Evolutionary conservation across 202 grass and related monocot genomes (phyloP).

Genomic region (Tripidium arundinaceum): DNA sequence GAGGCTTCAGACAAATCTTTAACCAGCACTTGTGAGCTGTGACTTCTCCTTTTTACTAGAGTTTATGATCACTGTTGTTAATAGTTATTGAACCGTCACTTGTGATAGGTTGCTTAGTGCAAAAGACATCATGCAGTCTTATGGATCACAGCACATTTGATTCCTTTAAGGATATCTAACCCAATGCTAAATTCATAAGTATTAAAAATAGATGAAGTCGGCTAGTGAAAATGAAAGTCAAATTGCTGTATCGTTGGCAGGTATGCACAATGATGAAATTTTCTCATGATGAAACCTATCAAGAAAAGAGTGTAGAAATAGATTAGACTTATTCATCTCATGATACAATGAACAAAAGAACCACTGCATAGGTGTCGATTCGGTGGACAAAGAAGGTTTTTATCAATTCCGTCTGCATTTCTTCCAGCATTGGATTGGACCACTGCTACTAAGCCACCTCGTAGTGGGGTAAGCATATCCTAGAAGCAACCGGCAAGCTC

Average conservation of each 20-base stretch:
- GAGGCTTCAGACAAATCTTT: not conserved
- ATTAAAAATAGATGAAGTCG: not conserved
- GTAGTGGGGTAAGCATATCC: conserved; percentile 27
- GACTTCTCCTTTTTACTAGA: not conserved
- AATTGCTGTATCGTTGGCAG: not conserved
- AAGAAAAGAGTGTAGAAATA: not conserved
- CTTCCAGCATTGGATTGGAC: conserved; percentile 18
- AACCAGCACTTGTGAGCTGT: not conserved
- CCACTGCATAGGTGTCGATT: not conserved
- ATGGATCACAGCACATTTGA: not conserved
- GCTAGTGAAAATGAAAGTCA: not conserved
- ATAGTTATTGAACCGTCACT: not conserved
- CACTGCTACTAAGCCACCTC: conserved; percentile 29
- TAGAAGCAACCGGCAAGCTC: conserved; percentile 55
- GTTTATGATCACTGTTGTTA: not conserved
- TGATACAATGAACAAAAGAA: not conserved
- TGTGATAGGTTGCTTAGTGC: not conserved
- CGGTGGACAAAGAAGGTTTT: not conserved
- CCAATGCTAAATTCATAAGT: not conserved
- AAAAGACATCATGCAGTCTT: not conserved
- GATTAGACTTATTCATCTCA: conserved; percentile 6
- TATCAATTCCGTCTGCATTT: conserved; percentile 7
- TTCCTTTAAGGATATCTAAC: not conserved
- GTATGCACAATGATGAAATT: conserved; percentile 26
- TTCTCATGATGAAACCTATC: conserved; percentile 29